Conservation (phyloP, 2,329 filamentous ascomycete species). For the Arthroderma sp. region DNA sequence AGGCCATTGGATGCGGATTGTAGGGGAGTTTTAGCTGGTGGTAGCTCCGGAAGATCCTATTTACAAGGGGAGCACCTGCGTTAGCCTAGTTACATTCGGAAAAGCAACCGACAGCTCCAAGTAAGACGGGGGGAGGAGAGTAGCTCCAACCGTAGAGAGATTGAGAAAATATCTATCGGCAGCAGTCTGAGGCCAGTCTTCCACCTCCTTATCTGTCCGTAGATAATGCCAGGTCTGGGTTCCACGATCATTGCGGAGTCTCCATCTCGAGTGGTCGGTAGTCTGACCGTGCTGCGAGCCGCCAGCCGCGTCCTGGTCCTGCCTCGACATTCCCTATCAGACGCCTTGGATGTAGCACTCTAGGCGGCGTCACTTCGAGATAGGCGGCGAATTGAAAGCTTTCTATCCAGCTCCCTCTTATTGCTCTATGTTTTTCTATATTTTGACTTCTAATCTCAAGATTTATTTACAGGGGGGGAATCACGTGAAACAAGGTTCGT, state of each 20-base stretch:
- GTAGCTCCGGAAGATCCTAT: conserved; percentile 63
- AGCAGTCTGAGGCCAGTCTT: conserved; percentile 70
- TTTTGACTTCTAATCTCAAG: too few relatives aligned
- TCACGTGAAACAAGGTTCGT: not conserved
- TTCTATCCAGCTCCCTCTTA: not conserved
- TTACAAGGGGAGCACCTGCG: not conserved
- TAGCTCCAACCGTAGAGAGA: conserved; percentile 54
- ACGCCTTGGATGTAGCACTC: not conserved
- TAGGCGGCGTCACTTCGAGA: not conserved
- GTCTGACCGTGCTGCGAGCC: too few relatives aligned
- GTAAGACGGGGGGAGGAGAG: not conserved
- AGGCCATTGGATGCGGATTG: conserved; percentile 73
- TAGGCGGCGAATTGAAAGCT: not conserved
- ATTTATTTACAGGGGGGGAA: not conserved
- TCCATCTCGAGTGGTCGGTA: conserved; percentile 76
- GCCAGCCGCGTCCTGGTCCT: conserved; percentile 19
- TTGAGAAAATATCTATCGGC: conserved; percentile 88
- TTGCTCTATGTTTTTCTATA: not conserved
- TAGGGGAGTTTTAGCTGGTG: conserved; percentile 57
- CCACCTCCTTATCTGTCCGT: conserved; percentile 53
- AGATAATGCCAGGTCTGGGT: conserved; percentile 93
- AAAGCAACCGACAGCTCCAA: not conserved
- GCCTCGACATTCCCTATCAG: not conserved
- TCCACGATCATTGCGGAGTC: conserved; percentile 68
- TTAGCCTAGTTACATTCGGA: not conserved